Percentiles rank a stretch among this genome's conserved stretches.
These are phyloP conservation scores for Cutaneotrichosporon sp. DNA, from an alignment of 1,284 basidiomycete genomes.

Conservation along the genomic window DNA sequence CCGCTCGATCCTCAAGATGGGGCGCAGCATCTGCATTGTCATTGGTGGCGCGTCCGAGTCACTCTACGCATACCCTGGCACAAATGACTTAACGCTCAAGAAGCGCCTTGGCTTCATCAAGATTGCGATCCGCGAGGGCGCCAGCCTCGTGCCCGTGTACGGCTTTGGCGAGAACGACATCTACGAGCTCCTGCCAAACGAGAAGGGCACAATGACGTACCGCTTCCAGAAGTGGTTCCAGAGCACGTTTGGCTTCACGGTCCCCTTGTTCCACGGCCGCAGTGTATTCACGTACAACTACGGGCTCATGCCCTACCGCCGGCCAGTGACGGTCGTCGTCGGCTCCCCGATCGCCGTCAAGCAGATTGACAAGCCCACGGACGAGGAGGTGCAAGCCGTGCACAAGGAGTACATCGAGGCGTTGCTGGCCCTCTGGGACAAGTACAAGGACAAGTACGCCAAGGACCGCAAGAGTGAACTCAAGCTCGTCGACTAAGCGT, in stretches of 20 bases:
- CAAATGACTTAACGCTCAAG: slow-evolving; percentile 79
- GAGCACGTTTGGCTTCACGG: slow-evolving; percentile 86
- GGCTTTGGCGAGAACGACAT: slow-evolving; percentile 99
- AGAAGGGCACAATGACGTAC: slow-evolving; percentile 83
- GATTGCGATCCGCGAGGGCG: slow-evolving; percentile 89
- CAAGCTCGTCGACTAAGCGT: slow-evolving; percentile 45
- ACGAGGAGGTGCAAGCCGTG: slow-evolving; percentile 74
- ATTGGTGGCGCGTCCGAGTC: slow-evolving; percentile 96
- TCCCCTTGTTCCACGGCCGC: slow-evolving; percentile 91
- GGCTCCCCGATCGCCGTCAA: slow-evolving; percentile 49
- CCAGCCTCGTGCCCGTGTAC: slow-evolving; percentile 90
- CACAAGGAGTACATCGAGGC: slow-evolving; percentile 90
- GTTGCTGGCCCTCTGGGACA: slow-evolving; percentile 86
- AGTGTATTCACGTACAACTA: slow-evolving; percentile 66
- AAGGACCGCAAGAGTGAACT: slow-evolving; percentile 52
- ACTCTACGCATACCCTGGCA: slow-evolving; percentile 90
- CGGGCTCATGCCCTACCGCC: slow-evolving; percentile 72
- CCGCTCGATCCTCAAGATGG: slow-evolving; percentile 76
- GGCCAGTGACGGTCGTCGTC: slow-evolving; percentile 82
- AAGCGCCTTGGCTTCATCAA: slow-evolving; percentile 92
- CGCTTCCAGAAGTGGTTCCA: slow-evolving; percentile 86
- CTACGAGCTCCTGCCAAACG: slow-evolving; percentile 88
- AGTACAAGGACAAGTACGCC: slow-evolving; percentile 67
- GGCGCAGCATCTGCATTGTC: slow-evolving; percentile 84
- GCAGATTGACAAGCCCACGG: slow-evolving; percentile 72